Percentiles rank a stretch among this genome's conserved stretches.
Evolutionary conservation across 257 asterid genomes (phyloP).

Genomic region (Echites panduratus): DNA sequence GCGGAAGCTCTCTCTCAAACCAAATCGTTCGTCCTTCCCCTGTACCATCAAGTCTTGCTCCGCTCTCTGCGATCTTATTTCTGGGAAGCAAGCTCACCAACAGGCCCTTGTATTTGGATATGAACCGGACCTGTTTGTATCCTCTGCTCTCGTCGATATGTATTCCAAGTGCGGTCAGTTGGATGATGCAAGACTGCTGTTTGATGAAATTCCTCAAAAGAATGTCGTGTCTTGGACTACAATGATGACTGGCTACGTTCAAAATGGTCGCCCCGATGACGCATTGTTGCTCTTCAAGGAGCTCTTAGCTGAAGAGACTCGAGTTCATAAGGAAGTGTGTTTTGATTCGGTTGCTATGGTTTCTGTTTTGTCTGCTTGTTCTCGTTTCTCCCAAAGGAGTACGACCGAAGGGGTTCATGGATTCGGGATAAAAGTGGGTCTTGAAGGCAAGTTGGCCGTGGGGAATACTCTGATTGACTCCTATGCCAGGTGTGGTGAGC

Average conservation of each 20-base stretch:
- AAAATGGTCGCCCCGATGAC: constrained; percentile 45
- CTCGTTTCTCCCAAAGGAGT: constrained; percentile 52
- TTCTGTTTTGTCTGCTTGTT: constrained; percentile 76
- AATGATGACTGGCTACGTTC: constrained; percentile 73
- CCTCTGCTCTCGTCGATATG: constrained; percentile 85
- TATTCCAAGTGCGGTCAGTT: constrained; percentile 66
- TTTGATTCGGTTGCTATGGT: constrained; percentile 74
- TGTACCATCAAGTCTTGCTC: constrained; percentile 85
- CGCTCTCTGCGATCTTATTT: constrained; percentile 58
- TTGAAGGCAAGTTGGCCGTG: constrained; percentile 48
- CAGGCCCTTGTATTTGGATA: constrained; percentile 71
- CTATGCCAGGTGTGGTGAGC: constrained; percentile 77
- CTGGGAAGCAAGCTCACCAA: constrained; percentile 87
- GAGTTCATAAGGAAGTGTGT: constrained; percentile 27
- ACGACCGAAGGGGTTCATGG: constrained; percentile 62
- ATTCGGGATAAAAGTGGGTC: constrained; percentile 54
- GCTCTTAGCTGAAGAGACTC: constrained; percentile 40
- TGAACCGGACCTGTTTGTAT: constrained; percentile 52
- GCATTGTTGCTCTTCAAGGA: constrained; percentile 69
- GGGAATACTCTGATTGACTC: constrained; percentile 84
- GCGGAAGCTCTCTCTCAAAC: constrained; percentile 70
- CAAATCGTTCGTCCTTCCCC: constrained; percentile 79
- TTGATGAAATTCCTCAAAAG: constrained; percentile 67
- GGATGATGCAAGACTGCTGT: constrained; percentile 57
- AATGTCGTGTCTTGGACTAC: constrained; percentile 96